Evolutionary conservation across 2,329 filamentous ascomycete genomes (phyloP).

Genomic region (Penicillium sp.): DNA sequence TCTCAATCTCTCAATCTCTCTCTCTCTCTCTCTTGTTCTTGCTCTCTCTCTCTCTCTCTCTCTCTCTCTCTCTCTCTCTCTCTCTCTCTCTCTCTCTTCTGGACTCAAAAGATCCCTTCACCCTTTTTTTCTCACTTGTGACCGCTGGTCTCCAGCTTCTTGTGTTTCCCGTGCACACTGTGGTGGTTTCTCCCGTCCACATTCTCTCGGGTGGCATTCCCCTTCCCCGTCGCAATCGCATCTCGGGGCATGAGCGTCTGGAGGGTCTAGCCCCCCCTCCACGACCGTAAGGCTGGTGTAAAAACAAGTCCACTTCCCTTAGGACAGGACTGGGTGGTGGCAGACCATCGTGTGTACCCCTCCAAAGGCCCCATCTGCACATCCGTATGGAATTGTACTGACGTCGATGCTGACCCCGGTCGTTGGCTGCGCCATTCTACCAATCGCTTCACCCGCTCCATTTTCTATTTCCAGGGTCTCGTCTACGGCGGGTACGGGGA

Average conservation of each 20-base stretch:
- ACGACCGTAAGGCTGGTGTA: slow-evolving; percentile 10
- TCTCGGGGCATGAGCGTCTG: slow-evolving; percentile 31
- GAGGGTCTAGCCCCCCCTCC: slow-evolving; percentile 33
- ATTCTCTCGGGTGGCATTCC: background rate
- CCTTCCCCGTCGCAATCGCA: slow-evolving; percentile 9
- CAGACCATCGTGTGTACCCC: slow-evolving; percentile 8
- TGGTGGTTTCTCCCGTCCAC: background rate
- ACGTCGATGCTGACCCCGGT: slow-evolving; percentile 20
- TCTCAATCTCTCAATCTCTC: background rate
- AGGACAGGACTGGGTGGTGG: slow-evolving; percentile 8
- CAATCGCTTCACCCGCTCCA: slow-evolving; percentile 20
- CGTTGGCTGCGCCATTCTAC: slow-evolving; percentile 17
- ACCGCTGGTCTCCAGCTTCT: background rate
- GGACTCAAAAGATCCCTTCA: background rate
- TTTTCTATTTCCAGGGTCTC: slow-evolving; percentile 24
- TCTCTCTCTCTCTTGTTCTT: background rate
- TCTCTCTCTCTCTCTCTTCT: too few species aligned
- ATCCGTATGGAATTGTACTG: slow-evolving; percentile 3
- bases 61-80: background rate
- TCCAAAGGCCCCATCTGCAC: background rate
- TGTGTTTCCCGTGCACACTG: background rate
- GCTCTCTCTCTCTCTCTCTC: background rate
- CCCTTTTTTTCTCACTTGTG: slow-evolving; percentile 1
- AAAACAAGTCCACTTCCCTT: background rate
- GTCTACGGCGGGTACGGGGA: slow-evolving; percentile 36